Percentiles rank a stretch among this genome's conserved stretches.
Conservation (phyloP, 371 early-diverging fungal genomes). For the Parasitella parasitica region DNA sequence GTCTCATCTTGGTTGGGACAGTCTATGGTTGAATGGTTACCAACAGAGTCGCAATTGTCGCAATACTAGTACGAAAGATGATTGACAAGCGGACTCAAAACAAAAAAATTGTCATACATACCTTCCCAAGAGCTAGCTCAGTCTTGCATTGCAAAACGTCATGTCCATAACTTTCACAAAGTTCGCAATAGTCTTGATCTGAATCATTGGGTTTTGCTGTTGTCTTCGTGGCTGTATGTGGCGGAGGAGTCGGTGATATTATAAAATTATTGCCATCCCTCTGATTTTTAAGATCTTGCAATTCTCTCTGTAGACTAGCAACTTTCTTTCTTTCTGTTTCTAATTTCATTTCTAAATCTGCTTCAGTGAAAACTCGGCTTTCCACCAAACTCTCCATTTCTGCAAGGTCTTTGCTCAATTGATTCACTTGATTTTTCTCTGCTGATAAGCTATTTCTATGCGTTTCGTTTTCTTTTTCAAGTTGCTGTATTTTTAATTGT, state of each 20-base stretch:
- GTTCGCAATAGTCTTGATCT: slow-evolving; percentile 45
- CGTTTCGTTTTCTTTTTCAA: slow-evolving; percentile 47
- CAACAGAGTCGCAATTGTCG: slow-evolving; percentile 70
- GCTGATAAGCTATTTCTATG: slow-evolving; percentile 46
- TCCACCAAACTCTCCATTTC: slow-evolving; percentile 73
- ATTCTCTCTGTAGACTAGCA: slow-evolving; percentile 40
- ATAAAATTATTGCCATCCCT: neutral
- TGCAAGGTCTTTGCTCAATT: slow-evolving; percentile 64
- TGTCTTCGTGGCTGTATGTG: neutral
- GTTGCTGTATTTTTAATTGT: slow-evolving; percentile 42
- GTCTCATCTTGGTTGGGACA: slow-evolving; percentile 69
- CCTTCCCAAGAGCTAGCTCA: neutral
- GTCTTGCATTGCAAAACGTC: slow-evolving; percentile 52
- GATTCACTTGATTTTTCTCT: slow-evolving; percentile 56
- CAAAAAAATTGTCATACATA: neutral
- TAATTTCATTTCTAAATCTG: slow-evolving; percentile 64
- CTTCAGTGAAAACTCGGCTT: slow-evolving; percentile 68
- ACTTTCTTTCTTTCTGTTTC: slow-evolving; percentile 48
- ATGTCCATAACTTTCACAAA: slow-evolving; percentile 62
- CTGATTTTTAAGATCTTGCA: slow-evolving; percentile 31
- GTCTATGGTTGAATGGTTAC: slow-evolving; percentile 60
- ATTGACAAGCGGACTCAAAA: neutral
- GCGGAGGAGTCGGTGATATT: slow-evolving; percentile 1
- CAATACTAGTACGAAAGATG: slow-evolving; percentile 49
- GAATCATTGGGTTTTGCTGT: neutral